A percentile compares a stretch with the other conserved stretches of the same genome.
Evolutionary conservation across 441 rosid species (phyloP).

Genomic region (Breynia disticha): DNA sequence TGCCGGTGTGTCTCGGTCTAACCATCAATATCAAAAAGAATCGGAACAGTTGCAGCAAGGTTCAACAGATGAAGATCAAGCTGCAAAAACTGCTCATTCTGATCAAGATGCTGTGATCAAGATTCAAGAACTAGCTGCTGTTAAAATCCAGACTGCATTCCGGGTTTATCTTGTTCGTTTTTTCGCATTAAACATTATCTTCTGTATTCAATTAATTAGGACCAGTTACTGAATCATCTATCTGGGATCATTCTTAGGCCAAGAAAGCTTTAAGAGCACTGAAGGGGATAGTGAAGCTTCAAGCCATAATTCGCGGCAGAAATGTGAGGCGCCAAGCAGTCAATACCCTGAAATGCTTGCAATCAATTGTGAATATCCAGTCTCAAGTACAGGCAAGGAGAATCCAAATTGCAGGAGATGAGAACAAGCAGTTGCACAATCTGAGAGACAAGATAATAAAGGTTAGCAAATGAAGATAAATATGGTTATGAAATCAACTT

Average conservation of each 20-base stretch:
- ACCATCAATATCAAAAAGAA: conserved; percentile 20
- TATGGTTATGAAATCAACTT: background rate
- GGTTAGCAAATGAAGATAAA: conserved; percentile 17
- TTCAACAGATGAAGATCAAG: conserved; percentile 5
- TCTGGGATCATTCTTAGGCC: conserved; percentile 41
- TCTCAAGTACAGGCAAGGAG: conserved; percentile 54
- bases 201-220: background rate
- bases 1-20: conserved; percentile 25
- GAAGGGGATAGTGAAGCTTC: conserved; percentile 91
- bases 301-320: conserved; percentile 72
- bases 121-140: conserved; percentile 37
- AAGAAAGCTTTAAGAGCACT: conserved; percentile 77
- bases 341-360: conserved; percentile 66
- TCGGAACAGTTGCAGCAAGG: conserved; percentile 13
- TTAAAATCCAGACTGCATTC: conserved; percentile 55
- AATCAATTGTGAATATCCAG: conserved; percentile 73
- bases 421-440: conserved; percentile 31
- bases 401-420: conserved; percentile 35
- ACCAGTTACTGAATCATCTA: background rate
- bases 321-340: conserved; percentile 76
- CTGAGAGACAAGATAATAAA: conserved; percentile 44
- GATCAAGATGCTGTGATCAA: conserved; percentile 15
- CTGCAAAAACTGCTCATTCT: conserved; percentile 11
- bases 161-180: conserved; percentile 71
- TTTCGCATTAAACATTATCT: no score